Base-by-base conservation (phyloP, 1,139 yeast genomes). In the Kurtzmaniella natalensis region DNA sequence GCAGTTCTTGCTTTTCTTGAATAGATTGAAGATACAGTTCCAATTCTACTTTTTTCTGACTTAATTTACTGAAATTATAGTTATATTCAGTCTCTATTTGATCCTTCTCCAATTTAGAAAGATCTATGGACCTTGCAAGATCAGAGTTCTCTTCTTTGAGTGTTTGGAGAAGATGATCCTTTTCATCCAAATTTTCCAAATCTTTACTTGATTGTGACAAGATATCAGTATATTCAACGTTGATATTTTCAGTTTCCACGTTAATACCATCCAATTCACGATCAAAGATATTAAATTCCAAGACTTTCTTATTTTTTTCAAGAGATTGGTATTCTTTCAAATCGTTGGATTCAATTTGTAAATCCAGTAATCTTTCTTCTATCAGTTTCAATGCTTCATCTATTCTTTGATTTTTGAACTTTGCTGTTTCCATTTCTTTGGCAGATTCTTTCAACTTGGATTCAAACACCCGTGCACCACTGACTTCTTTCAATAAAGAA, bases 401-500 rank as follows among this genome's bases (percentile, higher is more conserved):
- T 36, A 87, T 86, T 50, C 88, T 77, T 37, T 72, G 78, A 41
- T 81, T 72, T 47, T 87, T 86, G 42, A 69, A 70, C 41, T 74
- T 76, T 0, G 95, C 80, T 38, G 76, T 79, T 9, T 64, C 66
- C 88, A 92, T 85, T 46, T 87, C 92, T 48, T 81, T 82, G 44
- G 73, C 62, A 1, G 96, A 85, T 39, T 88, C 95, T 39, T 75
- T 74, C 37, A 89, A 64, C 50, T 87, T 85, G 32, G 73, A 66
- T 52, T 92, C 98, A 58, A 92, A 92, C 1, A 89, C 85, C 39
- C 81, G 82, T 1, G 97, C 96, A 11, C 99, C 99, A 33, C 96
- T 94, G 21, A 89, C 96, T 51, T 88, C 96, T 47, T 92, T 88
- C 43, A 92, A 64, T 28, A 89, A 63, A 21, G 77, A 71, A 38